Conservation (phyloP, 2,329 filamentous ascomycete genomes). For the Mollisia scopiformis region DNA sequence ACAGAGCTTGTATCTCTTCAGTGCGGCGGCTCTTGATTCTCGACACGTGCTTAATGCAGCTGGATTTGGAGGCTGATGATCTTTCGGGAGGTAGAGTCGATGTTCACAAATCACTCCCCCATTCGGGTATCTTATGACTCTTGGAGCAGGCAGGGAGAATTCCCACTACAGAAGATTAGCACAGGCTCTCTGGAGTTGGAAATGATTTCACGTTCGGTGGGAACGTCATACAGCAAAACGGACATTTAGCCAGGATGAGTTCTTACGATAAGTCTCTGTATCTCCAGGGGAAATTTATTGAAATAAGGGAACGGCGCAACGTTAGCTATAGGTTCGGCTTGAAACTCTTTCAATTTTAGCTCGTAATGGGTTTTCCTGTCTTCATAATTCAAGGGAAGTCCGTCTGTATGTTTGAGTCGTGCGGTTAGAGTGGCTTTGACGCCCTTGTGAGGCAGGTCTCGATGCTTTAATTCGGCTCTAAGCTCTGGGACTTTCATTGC, state of each 20-base stretch:
- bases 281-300: constrained; percentile 11
- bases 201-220: too few relatives aligned
- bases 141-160: neutral
- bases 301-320: constrained; percentile 8
- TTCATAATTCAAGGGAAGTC: neutral
- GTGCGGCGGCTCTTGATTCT: constrained; percentile 5
- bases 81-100: neutral
- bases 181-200: too few relatives aligned
- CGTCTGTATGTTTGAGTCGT: neutral
- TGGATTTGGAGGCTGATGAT: constrained; percentile 7
- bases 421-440: neutral
- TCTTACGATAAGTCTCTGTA: constrained; percentile 12
- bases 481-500: neutral
- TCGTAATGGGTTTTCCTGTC: neutral
- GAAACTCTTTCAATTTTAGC: neutral
- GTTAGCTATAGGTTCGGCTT: neutral
- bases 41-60: neutral
- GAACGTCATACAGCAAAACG: too few relatives aligned
- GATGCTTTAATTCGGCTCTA: neutral
- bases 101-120: neutral
- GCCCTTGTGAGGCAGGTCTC: neutral
- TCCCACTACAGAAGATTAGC: too few relatives aligned
- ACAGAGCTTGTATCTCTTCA: constrained; percentile 3
- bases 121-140: neutral
- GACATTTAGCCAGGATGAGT: too few relatives aligned